phyloP scores from a whole-genome alignment of 1,284 basidiomycete genomes.

The Volvariella surrecta region DNA sequence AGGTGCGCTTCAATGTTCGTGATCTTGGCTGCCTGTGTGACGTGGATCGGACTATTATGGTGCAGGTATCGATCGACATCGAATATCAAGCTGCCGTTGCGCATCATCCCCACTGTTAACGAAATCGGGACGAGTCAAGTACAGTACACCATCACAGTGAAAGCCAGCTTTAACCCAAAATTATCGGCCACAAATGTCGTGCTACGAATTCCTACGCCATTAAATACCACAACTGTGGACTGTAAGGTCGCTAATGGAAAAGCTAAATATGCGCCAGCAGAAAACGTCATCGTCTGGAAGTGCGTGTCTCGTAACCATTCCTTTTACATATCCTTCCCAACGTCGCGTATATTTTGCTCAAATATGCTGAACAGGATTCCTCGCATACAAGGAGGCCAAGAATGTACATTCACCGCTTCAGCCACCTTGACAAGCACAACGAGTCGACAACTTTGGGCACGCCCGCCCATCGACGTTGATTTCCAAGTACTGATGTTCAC shows the following conservation, averaged over 20 bases:
- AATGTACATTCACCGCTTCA: constrained; percentile 80
- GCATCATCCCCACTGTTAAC: constrained; percentile 85
- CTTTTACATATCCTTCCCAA: neutral
- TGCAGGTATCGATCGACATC: constrained; percentile 88
- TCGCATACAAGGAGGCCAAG: constrained; percentile 87
- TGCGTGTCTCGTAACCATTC: constrained; percentile 34
- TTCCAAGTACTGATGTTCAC: constrained; percentile 99
- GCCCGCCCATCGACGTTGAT: constrained; percentile 96
- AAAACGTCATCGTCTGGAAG: constrained; percentile 98
- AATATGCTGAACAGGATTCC: constrained; percentile 63
- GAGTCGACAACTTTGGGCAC: constrained; percentile 88
- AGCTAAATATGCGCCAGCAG: constrained; percentile 93
- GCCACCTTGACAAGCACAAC: constrained; percentile 85
- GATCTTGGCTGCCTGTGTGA: neutral
- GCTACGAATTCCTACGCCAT: constrained; percentile 89
- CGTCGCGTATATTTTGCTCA: constrained; percentile 2
- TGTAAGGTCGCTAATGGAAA: constrained; percentile 90
- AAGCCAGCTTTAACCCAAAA: constrained; percentile 87
- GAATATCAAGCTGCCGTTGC: constrained; percentile 91
- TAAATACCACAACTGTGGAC: constrained; percentile 89
- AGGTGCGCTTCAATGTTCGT: constrained; percentile 34
- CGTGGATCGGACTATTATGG: neutral
- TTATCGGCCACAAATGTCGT: constrained; percentile 91
- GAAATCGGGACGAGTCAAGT: constrained; percentile 90
- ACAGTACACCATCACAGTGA: constrained; percentile 85